Conservation (phyloP, 495 filamentous ascomycete species). For the Aspergillus sclerotioniger region DNA sequence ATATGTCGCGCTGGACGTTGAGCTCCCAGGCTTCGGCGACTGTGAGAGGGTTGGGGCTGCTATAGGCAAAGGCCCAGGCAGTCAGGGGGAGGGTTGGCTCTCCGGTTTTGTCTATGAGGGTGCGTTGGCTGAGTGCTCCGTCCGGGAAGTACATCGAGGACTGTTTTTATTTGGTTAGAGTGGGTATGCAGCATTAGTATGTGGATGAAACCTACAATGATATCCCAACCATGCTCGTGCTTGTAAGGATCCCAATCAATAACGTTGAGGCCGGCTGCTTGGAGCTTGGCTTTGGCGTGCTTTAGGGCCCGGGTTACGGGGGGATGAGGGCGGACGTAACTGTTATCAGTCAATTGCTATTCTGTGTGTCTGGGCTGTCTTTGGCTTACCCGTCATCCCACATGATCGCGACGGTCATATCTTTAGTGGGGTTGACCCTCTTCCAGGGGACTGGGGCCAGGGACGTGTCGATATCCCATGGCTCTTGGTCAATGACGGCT, state of each 20-base stretch:
- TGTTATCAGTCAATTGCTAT: background rate
- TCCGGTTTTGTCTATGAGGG: slow-evolving; percentile 45
- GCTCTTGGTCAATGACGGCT: slow-evolving; percentile 54
- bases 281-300: slow-evolving; percentile 53
- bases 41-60: slow-evolving; percentile 39
- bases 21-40: slow-evolving; percentile 45
- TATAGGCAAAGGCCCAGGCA: slow-evolving; percentile 55
- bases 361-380: background rate
- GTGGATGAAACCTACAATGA: slow-evolving; percentile 40
- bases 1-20: slow-evolving; percentile 52
- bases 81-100: slow-evolving; percentile 59
- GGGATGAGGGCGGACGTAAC: slow-evolving; percentile 58
- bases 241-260: slow-evolving; percentile 67
- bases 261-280: slow-evolving; percentile 51
- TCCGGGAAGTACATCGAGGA: slow-evolving; percentile 57
- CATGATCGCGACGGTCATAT: slow-evolving; percentile 65
- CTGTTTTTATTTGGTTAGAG: slow-evolving; percentile 17
- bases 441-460: slow-evolving; percentile 62
- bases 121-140: slow-evolving; percentile 44
- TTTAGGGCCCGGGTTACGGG: slow-evolving; percentile 61
- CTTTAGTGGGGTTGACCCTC: slow-evolving; percentile 31
- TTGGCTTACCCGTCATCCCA: slow-evolving; percentile 59
- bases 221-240: slow-evolving; percentile 58
- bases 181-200: background rate
- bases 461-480: slow-evolving; percentile 60